Base-by-base conservation (phyloP, 2,329 filamentous ascomycete genomes). In the Paracamarosporium sp. region DNA sequence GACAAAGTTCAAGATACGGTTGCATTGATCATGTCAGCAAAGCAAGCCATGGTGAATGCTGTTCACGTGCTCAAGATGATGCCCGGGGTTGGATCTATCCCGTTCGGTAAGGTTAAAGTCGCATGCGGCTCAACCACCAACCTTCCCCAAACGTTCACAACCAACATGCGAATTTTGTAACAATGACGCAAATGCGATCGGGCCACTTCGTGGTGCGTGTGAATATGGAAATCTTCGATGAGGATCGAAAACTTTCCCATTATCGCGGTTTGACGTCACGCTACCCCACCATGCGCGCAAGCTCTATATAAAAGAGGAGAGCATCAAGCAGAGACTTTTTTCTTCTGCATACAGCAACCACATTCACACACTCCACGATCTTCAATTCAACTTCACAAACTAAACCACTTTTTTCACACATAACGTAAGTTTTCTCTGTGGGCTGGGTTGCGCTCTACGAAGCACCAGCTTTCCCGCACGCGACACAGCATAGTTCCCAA, bases 161-260 rank as follows among this genome's bases (percentile, higher is more conserved):
- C 15, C 30, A 48, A 35, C 22, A 35, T 28, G 31, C 13, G 12
- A 24, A 30, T 15, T n/a, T 9, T 40, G 44, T 12, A 15, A 11
- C 2, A 41, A 20, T 38, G 33, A 54, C 33, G 41, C 41, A 47
- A 20, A 25, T 11, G 43, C 27, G 27, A 46, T 38, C 35, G n/a
- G 24, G 25, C 51, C 51, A n/a, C n/a, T 28, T 30, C 9, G n/a
- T 17, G 40, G 41, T 15, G 2, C 25, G 30, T 54, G 38, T 53
- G 51, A 25, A 36, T 20, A 57, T 55, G 53, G 31, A 41, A 61
- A 57, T 59, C 53, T 61, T 57, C 55, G 57, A 57, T 59, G 54
- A 12, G 53, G 35, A 13, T 55, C 52, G 24, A 38, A 46, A 9
- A 41, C 5, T 41, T 51, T 43, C 27, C 48, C 36, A 51, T 51